Evolutionary conservation across 1,139 yeast genomes (phyloP), one percentile per base, ranked within the genome.

Genomic region (Zygosaccharomyces sapae): DNA sequence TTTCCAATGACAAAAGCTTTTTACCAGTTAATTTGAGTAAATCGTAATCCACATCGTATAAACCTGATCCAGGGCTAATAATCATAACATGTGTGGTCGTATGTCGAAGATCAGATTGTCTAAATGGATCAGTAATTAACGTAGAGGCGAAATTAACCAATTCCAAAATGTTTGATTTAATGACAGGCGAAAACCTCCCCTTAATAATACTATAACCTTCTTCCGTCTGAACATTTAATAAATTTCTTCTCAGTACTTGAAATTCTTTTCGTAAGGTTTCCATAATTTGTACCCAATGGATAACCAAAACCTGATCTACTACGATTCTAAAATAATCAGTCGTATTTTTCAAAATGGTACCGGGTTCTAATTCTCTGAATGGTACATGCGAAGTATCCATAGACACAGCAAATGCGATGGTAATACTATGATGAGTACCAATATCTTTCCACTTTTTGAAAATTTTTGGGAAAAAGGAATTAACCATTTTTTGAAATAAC

Each of bases 271-370:
- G 71, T 47, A 94, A 70, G 3, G 84, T 82, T 19, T 87, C 87
- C 97, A 94, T 89, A 46, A 92, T 90, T 55, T 85, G 83, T 51
- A 81, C 86, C 98, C 98, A 94, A 53, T 79, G 81, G 34, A 83
- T 76, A 38, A 88, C 86, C 58, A 85, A 88, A 6, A 88, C 94
- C 63, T 90, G 96, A 65, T 94, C 98, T 1, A 92, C 97, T 2
- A 92, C 98, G 12, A 92, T 96, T 44, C 97, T 74, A 63, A 83
- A 94, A 63, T 82, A 90, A 63, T 92, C 97, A 48, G 79, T 73
- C 2, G 90, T 76, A 42, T 80, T 78, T 38, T 76, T 71, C 2
- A 86, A 82, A 47, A 86, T 71, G 55, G 87, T 94, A 0, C 97
- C 97, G 10, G 80, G 82, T 29, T 76, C 66, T 43, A 83, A 69